phyloP scores from a whole-genome alignment of 1,139 yeast genomes.

The Suhomyces maxii region DNA sequence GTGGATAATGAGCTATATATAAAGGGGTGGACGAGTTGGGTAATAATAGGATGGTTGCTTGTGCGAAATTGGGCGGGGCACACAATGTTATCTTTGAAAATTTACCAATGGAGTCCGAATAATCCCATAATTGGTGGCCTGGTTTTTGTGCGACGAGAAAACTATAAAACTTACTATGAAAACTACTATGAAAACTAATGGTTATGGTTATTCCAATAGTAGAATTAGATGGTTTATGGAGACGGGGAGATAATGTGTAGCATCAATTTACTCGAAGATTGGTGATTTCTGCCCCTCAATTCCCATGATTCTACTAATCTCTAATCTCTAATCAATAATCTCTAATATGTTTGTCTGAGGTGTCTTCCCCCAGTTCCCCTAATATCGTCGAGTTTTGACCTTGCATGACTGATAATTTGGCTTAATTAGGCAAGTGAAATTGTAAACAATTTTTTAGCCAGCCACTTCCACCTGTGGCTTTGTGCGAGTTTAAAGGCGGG shows the following conservation, averaged over 20 bases:
- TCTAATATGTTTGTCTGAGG: not conserved
- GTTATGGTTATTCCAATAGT: too few relatives aligned
- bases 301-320: too few relatives aligned
- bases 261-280: too few relatives aligned
- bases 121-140: conserved; percentile 3
- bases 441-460: conserved; percentile 10
- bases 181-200: too few relatives aligned
- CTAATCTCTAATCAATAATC: too few relatives aligned
- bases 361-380: not conserved
- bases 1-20: conserved; percentile 8
- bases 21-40: conserved; percentile 10
- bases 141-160: not conserved
- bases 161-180: too few relatives aligned
- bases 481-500: conserved; percentile 7
- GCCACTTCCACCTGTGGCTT: conserved; percentile 10
- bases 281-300: too few relatives aligned
- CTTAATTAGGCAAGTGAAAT: conserved; percentile 13
- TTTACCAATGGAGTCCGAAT: conserved; percentile 6
- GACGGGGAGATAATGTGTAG: too few relatives aligned
- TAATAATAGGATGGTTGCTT: conserved; percentile 9
- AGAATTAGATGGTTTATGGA: too few relatives aligned
- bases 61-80: conserved; percentile 7
- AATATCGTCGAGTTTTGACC: not conserved
- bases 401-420: conserved; percentile 7
- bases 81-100: conserved; percentile 7